Conservation (phyloP, 164 flowering plant genomes). For the Malania oleifera region DNA sequence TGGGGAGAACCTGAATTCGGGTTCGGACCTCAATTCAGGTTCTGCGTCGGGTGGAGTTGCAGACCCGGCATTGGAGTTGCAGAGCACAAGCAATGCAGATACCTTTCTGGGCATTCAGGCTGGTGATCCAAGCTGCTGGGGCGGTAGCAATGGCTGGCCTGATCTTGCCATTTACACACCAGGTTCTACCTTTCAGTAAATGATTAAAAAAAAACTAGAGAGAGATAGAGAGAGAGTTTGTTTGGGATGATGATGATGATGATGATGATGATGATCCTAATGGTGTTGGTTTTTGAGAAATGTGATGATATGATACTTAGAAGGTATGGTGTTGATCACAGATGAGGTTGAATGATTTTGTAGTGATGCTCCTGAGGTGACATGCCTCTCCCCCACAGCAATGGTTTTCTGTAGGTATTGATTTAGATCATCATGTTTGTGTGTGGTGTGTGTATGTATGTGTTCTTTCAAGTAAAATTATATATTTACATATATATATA, state of each 20-base stretch:
- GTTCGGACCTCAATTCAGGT: constrained; percentile 16
- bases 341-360: not conserved
- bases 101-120: constrained; percentile 29
- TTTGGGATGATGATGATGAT: too few species aligned
- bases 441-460: constrained; percentile 8
- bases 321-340: constrained; percentile 1
- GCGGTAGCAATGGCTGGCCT: constrained; percentile 57
- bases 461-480: not conserved
- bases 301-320: constrained; percentile 1
- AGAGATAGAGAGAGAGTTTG: not conserved
- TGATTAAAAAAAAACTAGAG: not conserved
- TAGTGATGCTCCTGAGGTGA: not conserved
- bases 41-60: too few species aligned
- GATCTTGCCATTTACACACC: constrained; percentile 74
- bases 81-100: constrained; percentile 24
- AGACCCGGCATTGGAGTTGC: constrained; percentile 24
- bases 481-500: not conserved
- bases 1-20: constrained; percentile 17
- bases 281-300: constrained; percentile 6
- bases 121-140: constrained; percentile 36
- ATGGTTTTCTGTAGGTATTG: constrained; percentile 5
- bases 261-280: not conserved
- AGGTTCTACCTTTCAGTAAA: constrained; percentile 45
- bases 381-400: too few species aligned
- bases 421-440: not conserved